Conservation (phyloP, 2,329 filamentous ascomycete species). For the Calonectria pteridis region DNA sequence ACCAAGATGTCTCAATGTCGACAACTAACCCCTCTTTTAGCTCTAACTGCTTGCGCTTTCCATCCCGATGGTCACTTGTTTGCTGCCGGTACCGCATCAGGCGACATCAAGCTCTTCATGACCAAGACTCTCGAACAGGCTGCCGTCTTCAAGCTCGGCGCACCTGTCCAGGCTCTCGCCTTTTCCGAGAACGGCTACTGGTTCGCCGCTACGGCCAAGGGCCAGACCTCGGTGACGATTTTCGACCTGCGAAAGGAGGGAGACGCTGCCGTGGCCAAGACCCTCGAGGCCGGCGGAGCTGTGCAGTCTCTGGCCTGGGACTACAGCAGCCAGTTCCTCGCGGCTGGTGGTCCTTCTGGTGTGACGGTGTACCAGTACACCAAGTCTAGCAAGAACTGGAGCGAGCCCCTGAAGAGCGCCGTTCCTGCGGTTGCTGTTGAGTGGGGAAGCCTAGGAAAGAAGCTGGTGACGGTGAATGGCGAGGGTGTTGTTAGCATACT, state of each 20-base stretch:
- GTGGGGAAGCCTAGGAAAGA: slow-evolving; percentile 83
- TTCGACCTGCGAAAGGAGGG: slow-evolving; percentile 95
- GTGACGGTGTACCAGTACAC: slow-evolving; percentile 90
- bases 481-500: slow-evolving; percentile 83
- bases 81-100: slow-evolving; percentile 82
- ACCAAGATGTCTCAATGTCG: not conserved
- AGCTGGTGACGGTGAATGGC: slow-evolving; percentile 78
- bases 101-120: slow-evolving; percentile 90
- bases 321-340: slow-evolving; percentile 93
- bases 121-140: slow-evolving; percentile 83
- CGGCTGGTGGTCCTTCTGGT: slow-evolving; percentile 82
- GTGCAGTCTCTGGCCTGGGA: slow-evolving; percentile 88
- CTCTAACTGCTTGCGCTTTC: slow-evolving; percentile 83
- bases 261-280: slow-evolving; percentile 82
- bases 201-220: slow-evolving; percentile 86
- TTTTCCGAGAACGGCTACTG: slow-evolving; percentile 99
- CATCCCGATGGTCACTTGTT: slow-evolving; percentile 97
- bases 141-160: slow-evolving; percentile 77
- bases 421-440: slow-evolving; percentile 78
- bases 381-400: slow-evolving; percentile 90
- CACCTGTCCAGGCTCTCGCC: slow-evolving; percentile 79
- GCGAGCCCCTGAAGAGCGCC: slow-evolving; percentile 83
- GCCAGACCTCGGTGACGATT: slow-evolving; percentile 82
- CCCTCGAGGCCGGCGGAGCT: slow-evolving; percentile 85
- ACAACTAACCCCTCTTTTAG: slow-evolving; percentile 54